These are phyloP conservation scores for Sporothrix curviconia DNA, from an alignment of 2,329 filamentous ascomycete genomes.

Conservation along the genomic window DNA sequence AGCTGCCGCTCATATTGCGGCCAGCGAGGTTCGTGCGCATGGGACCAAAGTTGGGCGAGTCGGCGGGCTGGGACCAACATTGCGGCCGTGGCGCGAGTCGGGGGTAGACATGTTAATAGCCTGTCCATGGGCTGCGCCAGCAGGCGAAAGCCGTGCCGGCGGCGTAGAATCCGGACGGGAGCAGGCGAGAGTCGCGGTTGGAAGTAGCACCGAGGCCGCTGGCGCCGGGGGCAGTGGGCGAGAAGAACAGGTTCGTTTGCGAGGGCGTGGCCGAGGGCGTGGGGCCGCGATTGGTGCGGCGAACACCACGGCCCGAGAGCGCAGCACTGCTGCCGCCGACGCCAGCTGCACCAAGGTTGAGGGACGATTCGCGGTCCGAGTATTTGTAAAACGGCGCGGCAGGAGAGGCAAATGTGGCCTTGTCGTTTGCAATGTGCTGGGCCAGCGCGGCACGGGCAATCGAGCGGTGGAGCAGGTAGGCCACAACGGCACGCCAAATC, in stretches of 20 bases:
- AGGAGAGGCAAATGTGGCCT: conserved; percentile 54
- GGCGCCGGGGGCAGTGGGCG: conserved; percentile 76
- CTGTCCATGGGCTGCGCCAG: conserved; percentile 39
- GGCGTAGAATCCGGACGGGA: conserved; percentile 88
- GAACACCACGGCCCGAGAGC: conserved; percentile 40
- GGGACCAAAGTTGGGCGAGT: conserved; percentile 53
- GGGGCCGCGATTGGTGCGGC: conserved; percentile 47
- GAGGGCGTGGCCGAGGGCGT: conserved; percentile 52
- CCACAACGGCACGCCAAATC: conserved; percentile 80
- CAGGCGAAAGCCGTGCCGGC: conserved; percentile 51
- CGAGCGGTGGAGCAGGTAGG: conserved; percentile 84
- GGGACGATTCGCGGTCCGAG: conserved; percentile 51
- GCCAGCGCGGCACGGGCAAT: conserved; percentile 79
- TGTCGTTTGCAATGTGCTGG: conserved; percentile 63
- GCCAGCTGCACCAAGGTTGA: conserved; percentile 40
- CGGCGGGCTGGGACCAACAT: conserved; percentile 49
- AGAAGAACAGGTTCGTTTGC: conserved; percentile 81
- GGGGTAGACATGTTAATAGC: conserved; percentile 57
- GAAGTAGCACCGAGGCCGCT: conserved; percentile 46
- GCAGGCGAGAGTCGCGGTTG: conserved; percentile 68
- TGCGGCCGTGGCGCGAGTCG: conserved; percentile 47
- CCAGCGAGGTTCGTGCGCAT: conserved; percentile 29
- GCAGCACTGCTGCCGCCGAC: conserved; percentile 27
- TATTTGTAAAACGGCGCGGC: conserved; percentile 59
- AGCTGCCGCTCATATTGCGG: conserved; percentile 54